These are phyloP conservation scores for Trametes punicea DNA, from an alignment of 768 basidiomycete species.

Conservation along the genomic window DNA sequence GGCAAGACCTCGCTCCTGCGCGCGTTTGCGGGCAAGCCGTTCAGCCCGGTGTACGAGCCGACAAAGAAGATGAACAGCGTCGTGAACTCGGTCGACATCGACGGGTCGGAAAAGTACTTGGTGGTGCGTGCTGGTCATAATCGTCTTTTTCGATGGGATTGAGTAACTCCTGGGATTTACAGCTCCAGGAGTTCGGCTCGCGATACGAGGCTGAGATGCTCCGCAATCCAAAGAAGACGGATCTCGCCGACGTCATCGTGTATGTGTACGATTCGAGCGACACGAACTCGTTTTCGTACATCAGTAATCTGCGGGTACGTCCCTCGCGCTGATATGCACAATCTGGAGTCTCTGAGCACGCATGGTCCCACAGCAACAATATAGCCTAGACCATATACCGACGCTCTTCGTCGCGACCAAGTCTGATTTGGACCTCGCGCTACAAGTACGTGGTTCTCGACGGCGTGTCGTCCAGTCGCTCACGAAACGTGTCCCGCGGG, in stretches of 20 bases:
- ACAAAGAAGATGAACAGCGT: conserved; percentile 89
- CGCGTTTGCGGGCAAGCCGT: conserved; percentile 83
- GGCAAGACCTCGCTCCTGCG: conserved; percentile 89
- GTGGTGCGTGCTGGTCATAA: conserved; percentile 60
- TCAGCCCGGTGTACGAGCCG: conserved; percentile 72
- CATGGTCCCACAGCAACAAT: conserved; percentile 75
- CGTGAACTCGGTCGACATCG: conserved; percentile 92
- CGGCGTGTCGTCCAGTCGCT: not conserved
- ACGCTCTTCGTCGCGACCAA: conserved; percentile 98
- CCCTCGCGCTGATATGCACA: conserved; percentile 5
- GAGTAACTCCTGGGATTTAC: not conserved
- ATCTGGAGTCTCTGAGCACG: conserved; percentile 10
- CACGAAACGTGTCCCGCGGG: conserved; percentile 11
- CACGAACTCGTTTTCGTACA: conserved; percentile 98
- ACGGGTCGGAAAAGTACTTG: conserved; percentile 92
- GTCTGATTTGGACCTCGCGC: conserved; percentile 93
- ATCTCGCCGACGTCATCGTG: conserved; percentile 89
- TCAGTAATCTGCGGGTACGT: conserved; percentile 89
- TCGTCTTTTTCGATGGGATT: not conserved
- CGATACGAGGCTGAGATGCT: conserved; percentile 91
- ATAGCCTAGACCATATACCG: conserved; percentile 91
- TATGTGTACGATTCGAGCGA: conserved; percentile 98
- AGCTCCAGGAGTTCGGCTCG: conserved; percentile 98
- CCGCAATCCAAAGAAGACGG: conserved; percentile 86
- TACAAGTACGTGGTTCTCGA: conserved; percentile 59